These are phyloP conservation scores for Teratosphaeriaceae sp. DNA, from an alignment of 2,329 filamentous ascomycete genomes.

Conservation along the genomic window DNA sequence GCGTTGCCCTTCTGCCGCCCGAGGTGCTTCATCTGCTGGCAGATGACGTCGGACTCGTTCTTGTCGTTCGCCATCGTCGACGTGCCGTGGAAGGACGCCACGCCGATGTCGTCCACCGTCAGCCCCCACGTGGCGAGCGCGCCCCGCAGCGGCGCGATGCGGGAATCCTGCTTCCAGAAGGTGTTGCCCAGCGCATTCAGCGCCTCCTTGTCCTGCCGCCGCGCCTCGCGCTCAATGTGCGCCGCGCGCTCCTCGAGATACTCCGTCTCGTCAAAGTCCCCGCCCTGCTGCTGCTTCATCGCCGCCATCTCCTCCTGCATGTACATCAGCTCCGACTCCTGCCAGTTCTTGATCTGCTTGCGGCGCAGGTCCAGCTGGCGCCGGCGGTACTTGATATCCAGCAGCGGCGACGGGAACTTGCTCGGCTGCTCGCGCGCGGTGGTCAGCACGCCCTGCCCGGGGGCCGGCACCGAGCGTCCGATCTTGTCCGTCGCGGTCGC, in stretches of 20 bases:
- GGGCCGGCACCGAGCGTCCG: slow-evolving; percentile 91
- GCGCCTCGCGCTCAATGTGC: slow-evolving; percentile 83
- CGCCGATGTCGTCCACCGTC: slow-evolving; percentile 88
- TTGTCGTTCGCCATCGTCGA: slow-evolving; percentile 99
- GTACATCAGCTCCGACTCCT: slow-evolving; percentile 89
- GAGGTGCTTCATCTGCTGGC: slow-evolving; percentile 90
- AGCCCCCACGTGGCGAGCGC: slow-evolving; percentile 97
- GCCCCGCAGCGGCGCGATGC: slow-evolving; percentile 91
- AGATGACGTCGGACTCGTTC: slow-evolving; percentile 97
- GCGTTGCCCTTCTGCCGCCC: slow-evolving; percentile 96
- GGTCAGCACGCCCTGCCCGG: slow-evolving; percentile 93
- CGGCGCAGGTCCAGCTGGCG: slow-evolving; percentile 91
- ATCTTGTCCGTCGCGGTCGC: slow-evolving; percentile 99
- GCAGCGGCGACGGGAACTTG: slow-evolving; percentile 89
- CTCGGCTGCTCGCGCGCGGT: slow-evolving; percentile 84
- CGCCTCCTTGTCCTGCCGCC: slow-evolving; percentile 87
- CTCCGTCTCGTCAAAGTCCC: slow-evolving; percentile 69
- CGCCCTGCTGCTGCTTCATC: slow-evolving; percentile 70
- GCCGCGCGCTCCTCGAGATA: slow-evolving; percentile 78
- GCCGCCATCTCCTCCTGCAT: slow-evolving; percentile 87
- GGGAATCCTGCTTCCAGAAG: slow-evolving; percentile 96
- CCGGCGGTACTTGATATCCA: slow-evolving; percentile 96
- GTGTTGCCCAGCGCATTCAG: slow-evolving; percentile 91
- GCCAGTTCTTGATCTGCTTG: slow-evolving; percentile 93
- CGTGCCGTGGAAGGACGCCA: slow-evolving; percentile 98